Percentiles rank a stretch among this genome's conserved stretches.
Conservation (phyloP, 371 early-diverging fungal species). For the Funneliformis caledonium region DNA sequence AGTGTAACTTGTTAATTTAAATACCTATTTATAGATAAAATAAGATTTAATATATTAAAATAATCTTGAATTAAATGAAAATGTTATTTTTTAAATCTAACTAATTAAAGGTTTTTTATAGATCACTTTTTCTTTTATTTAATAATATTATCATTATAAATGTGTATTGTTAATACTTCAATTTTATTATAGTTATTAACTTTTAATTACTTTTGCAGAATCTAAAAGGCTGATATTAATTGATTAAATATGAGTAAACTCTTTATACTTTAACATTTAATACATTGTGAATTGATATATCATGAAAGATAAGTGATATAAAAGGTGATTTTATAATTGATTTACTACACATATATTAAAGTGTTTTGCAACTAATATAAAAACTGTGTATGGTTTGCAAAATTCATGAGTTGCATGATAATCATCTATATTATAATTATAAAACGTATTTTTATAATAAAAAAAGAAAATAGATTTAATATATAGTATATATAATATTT, state of each 20-base stretch:
- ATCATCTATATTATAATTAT: slow-evolving; percentile 20
- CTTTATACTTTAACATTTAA: neutral
- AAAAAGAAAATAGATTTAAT: neutral
- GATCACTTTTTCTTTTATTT: neutral
- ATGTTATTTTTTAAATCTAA: neutral
- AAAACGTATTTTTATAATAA: neutral
- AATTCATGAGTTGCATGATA: slow-evolving; percentile 4
- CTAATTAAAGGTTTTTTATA: neutral
- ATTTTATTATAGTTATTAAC: neutral
- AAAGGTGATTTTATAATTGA: neutral
- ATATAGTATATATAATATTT: neutral
- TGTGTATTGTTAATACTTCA: neutral
- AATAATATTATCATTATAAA: slow-evolving; percentile 2
- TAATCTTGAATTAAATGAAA: slow-evolving; percentile 18
- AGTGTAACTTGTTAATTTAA: neutral
- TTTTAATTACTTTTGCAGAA: too few relatives aligned
- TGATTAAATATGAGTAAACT: neutral
- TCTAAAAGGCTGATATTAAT: neutral
- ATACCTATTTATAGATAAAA: slow-evolving; percentile 15
- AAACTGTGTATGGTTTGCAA: neutral
- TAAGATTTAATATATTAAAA: neutral
- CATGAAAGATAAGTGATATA: neutral
- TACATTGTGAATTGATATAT: neutral
- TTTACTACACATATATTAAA: neutral
- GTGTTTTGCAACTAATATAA: neutral